Percentiles rank a stretch among this genome's conserved stretches.
Evolutionary conservation across 2,329 filamentous ascomycete genomes (phyloP).

Genomic region (Monilinia laxa): DNA sequence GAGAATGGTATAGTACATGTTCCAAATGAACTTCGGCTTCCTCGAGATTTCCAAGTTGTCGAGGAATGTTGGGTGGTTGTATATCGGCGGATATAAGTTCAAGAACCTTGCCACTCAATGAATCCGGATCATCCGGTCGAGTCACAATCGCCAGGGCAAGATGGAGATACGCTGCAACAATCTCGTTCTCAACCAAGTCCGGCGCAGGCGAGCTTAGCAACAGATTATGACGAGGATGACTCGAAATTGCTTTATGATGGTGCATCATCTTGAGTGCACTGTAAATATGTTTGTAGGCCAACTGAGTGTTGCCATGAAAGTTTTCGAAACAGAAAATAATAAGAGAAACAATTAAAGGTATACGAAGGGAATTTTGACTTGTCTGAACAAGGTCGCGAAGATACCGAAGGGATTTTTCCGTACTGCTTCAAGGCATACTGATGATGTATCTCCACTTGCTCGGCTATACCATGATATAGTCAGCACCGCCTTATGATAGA

Average conservation of each 20-base stretch:
- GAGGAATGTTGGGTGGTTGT: slow-evolving; percentile 6
- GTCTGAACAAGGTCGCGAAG: slow-evolving; percentile 22
- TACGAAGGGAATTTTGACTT: slow-evolving; percentile 27
- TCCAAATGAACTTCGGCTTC: slow-evolving; percentile 20
- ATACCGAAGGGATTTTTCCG: slow-evolving; percentile 27
- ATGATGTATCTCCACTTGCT: slow-evolving; percentile 25
- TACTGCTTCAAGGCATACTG: slow-evolving; percentile 30
- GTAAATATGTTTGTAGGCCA: slow-evolving; percentile 27
- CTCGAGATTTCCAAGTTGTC: slow-evolving; percentile 10
- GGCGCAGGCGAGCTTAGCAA: slow-evolving; percentile 19
- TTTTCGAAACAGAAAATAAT: slow-evolving; percentile 35
- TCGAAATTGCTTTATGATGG: slow-evolving; percentile 21
- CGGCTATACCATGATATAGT: neutral
- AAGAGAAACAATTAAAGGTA: slow-evolving; percentile 31
- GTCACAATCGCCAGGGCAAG: slow-evolving; percentile 27
- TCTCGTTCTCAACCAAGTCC: slow-evolving; percentile 28
- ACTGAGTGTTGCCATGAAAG: slow-evolving; percentile 27
- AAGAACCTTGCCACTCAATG: slow-evolving; percentile 23
- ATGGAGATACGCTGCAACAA: slow-evolving; percentile 30
- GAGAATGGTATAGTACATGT: slow-evolving; percentile 21
- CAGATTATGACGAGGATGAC: slow-evolving; percentile 6
- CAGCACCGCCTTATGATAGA: slow-evolving; percentile 7
- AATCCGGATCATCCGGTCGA: slow-evolving; percentile 15
- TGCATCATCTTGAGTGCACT: slow-evolving; percentile 29
- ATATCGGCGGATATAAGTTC: slow-evolving; percentile 24